Evolutionary conservation across 345 rosid species (phyloP).

Genomic region (Salix arbutifolia): DNA sequence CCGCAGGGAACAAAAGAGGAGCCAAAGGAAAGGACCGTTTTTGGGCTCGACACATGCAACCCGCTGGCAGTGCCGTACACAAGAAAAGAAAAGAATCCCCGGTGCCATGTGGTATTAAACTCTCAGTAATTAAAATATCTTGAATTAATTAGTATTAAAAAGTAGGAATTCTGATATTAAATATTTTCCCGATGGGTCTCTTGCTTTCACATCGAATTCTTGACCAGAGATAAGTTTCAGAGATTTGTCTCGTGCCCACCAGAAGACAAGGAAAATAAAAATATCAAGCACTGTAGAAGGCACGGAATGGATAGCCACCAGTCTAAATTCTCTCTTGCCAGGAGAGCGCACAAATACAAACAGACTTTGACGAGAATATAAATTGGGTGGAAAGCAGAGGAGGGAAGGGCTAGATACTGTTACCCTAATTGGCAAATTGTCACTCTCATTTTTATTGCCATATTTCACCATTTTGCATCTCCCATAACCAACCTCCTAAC

Average conservation of each 20-base stretch:
- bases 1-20: too few species aligned
- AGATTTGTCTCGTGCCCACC: background rate
- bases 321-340: background rate
- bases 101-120: background rate
- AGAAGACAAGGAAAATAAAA: background rate
- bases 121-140: background rate
- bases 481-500: too few species aligned
- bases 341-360: background rate
- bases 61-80: too few species aligned
- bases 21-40: background rate
- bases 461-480: too few species aligned
- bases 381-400: too few species aligned
- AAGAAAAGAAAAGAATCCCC: background rate
- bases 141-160: too few species aligned
- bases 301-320: background rate
- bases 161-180: too few species aligned
- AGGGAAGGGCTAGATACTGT: too few species aligned
- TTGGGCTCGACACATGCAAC: background rate
- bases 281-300: background rate
- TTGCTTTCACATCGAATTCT: background rate
- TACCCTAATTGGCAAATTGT: too few species aligned
- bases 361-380: background rate
- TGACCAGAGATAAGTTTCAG: background rate
- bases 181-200: background rate
- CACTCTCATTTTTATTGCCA: too few species aligned